Conservation (phyloP, 257 asterid genomes). For the Striga asiatica region DNA sequence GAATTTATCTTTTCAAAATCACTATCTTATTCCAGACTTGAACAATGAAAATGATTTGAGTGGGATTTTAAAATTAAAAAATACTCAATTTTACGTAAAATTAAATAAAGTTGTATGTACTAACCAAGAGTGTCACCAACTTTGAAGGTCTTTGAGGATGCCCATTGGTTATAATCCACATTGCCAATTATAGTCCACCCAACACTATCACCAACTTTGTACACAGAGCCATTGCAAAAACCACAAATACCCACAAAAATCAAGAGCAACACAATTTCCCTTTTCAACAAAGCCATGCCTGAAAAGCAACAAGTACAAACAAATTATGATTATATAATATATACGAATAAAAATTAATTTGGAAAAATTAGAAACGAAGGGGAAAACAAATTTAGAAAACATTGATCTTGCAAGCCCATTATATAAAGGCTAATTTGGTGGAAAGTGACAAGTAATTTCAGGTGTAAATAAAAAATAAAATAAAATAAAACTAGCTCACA, state of each 20-base stretch:
- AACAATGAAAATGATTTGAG: too few relatives aligned
- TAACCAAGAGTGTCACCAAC: slow-evolving; percentile 37
- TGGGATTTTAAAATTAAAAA: too few relatives aligned
- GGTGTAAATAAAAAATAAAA: slow-evolving; percentile 3
- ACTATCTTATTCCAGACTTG: too few relatives aligned
- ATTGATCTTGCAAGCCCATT: neutral
- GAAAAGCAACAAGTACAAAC: too few relatives aligned
- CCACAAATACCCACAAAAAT: slow-evolving; percentile 11
- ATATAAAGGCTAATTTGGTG: slow-evolving; percentile 2
- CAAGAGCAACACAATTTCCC: neutral
- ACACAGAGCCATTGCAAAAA: slow-evolving; percentile 12
- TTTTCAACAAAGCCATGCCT: slow-evolving; percentile 19
- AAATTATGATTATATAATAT: neutral
- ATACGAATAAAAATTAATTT: neutral
- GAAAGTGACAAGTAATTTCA: slow-evolving; percentile 1
- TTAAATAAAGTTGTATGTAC: neutral
- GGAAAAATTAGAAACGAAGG: neutral
- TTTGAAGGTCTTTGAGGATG: slow-evolving; percentile 30
- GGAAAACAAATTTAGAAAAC: too few relatives aligned
- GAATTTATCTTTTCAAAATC: too few relatives aligned
- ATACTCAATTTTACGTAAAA: too few relatives aligned
- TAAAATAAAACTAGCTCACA: slow-evolving; percentile 11
- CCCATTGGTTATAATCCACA: slow-evolving; percentile 42
- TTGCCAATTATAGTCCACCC: slow-evolving; percentile 45
- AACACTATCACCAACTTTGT: slow-evolving; percentile 41